phyloP scores from a whole-genome alignment of 2,329 filamentous ascomycete genomes.

The Daldinia sp. region DNA sequence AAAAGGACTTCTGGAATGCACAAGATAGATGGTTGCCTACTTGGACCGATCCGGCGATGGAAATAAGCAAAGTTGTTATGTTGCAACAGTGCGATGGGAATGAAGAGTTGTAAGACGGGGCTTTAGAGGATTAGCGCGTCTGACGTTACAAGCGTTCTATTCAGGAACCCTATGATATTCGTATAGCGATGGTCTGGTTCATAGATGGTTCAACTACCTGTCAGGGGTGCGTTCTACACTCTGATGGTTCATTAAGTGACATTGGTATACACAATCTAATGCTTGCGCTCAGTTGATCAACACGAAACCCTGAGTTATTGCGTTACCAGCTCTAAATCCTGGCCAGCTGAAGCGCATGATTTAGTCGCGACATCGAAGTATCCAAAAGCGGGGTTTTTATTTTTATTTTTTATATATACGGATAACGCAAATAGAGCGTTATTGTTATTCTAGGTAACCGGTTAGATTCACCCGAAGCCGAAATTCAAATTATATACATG shows the following conservation, averaged over 20 bases:
- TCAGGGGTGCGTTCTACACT: too few species aligned
- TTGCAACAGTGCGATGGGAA: constrained; percentile 73
- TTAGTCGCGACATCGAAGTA: constrained; percentile 1
- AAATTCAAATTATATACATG: too few species aligned
- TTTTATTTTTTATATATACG: too few species aligned
- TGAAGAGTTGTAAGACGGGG: constrained; percentile 55
- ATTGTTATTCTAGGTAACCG: too few species aligned
- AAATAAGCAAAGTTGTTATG: constrained; percentile 75
- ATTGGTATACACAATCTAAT: neutral
- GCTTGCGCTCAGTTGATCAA: neutral
- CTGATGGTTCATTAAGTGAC: too few species aligned
- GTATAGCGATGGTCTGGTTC: too few species aligned
- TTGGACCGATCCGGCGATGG: constrained; percentile 74
- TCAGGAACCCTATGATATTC: too few species aligned
- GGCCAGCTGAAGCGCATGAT: neutral
- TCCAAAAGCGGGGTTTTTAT: too few species aligned
- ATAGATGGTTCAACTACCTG: too few species aligned
- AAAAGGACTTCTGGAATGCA: constrained; percentile 79
- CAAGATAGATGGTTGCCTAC: constrained; percentile 72
- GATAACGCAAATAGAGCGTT: too few species aligned
- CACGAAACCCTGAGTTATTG: constrained; percentile 17
- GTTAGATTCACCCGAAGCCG: too few species aligned
- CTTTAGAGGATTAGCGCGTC: neutral
- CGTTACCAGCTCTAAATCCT: constrained; percentile 4
- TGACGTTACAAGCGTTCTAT: too few species aligned